A percentile compares a stretch with the other conserved stretches of the same genome.
These are phyloP conservation scores for Hygrocybe punicea DNA, from an alignment of 768 basidiomycete species.

Conservation along the genomic window DNA sequence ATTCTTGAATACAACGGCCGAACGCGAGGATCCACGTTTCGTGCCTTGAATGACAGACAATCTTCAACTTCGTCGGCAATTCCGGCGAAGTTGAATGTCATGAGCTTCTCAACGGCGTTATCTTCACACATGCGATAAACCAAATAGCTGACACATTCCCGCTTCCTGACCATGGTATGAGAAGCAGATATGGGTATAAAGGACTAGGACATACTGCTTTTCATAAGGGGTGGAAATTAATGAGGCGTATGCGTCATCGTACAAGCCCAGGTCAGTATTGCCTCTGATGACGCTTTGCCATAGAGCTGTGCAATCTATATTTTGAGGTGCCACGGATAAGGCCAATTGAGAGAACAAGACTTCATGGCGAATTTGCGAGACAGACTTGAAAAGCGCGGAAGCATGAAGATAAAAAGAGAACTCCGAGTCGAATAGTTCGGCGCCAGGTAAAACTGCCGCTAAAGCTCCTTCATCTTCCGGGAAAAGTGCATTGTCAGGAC, in stretches of 20 bases:
- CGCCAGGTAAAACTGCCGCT: slow-evolving; percentile 55
- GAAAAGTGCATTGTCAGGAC: slow-evolving; percentile 48
- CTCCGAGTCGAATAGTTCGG: slow-evolving; percentile 54
- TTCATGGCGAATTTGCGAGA: slow-evolving; percentile 54
- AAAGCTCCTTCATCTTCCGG: slow-evolving; percentile 65
- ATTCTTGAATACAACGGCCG: slow-evolving; percentile 86
- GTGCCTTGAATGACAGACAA: slow-evolving; percentile 85
- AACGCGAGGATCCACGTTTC: slow-evolving; percentile 86
- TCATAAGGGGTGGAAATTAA: slow-evolving; percentile 72
- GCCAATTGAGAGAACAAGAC: slow-evolving; percentile 77
- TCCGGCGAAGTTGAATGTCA: slow-evolving; percentile 80
- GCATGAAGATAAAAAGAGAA: slow-evolving; percentile 77
- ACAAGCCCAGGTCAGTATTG: slow-evolving; percentile 65
- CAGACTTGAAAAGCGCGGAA: slow-evolving; percentile 67
- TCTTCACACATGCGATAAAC: slow-evolving; percentile 93
- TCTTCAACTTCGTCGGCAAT: slow-evolving; percentile 85
- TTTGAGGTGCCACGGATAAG: slow-evolving; percentile 59
- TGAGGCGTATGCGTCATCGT: slow-evolving; percentile 84
- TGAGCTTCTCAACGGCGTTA: slow-evolving; percentile 71
- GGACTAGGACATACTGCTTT: slow-evolving; percentile 60
- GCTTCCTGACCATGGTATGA: slow-evolving; percentile 51
- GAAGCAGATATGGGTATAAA: slow-evolving; percentile 4
- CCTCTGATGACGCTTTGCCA: slow-evolving; percentile 81
- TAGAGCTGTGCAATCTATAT: slow-evolving; percentile 57
- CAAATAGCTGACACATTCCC: slow-evolving; percentile 76